Base-by-base conservation (phyloP, 306 rosid genomes). In the Quercus suber region DNA sequence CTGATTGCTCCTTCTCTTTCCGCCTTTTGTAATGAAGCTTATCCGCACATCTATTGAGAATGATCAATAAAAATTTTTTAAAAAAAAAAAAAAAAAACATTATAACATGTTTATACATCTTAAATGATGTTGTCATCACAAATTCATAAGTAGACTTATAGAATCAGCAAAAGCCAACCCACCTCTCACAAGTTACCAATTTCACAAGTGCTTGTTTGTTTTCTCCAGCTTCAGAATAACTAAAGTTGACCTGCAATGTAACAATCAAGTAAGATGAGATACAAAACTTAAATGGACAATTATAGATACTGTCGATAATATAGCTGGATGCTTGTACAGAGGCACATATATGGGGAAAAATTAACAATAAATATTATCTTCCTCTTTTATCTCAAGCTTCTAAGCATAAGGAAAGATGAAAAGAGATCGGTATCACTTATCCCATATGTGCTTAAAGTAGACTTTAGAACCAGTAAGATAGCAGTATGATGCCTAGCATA, bases 201-300 rank as follows among this genome's bases (percentile, higher is more conserved):
- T 94, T 94, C 80, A 94, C 97, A 27, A 94, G 89, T 67, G 97
- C 97, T 76, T 94, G 99, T 80, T 94, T 94, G 86, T 92, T 85
- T 87, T 94, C 97, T 69, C 95, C 97, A 63, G 95, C 97, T 91
- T 94, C 99, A 67, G 79, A 88, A 82, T 94, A 94, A 81, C 89
- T 91, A 76, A 94, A 94, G 79, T 94, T 94, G 76, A 94, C 97
- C 99, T 92, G 85, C 71, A 87, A 72, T 31, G 68, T 27, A 73
- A 83, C 25, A 75, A 17, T 21, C 59, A 49, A 73, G 53, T 49
- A 49, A 10, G 69, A 71, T 35, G 35, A 60, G 63, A 30, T 27
- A 41, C 21, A 72, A 8, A 19, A 12, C 8, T 31, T 55, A 19
- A 28, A 43, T 56, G 43, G 10, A 18, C 9, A 64, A 25, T 5